phyloP scores from a whole-genome alignment of 2,329 filamentous ascomycete species.

The Metarhizium robertsii region DNA sequence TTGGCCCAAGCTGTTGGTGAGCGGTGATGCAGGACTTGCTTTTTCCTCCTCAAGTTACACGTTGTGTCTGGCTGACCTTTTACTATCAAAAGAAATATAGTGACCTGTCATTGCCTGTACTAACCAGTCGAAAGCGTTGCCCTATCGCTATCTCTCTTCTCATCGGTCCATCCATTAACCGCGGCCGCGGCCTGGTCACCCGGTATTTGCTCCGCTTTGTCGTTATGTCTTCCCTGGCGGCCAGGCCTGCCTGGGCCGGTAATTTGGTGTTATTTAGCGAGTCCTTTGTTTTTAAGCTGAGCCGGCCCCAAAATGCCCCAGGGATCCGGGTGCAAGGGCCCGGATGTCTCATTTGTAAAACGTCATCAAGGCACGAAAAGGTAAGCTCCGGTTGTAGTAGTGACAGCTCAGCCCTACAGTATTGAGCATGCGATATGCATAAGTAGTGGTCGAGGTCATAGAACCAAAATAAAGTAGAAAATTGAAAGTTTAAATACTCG shows the following conservation, averaged over 20 bases:
- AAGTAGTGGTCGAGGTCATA: too few relatives aligned
- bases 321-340: not conserved
- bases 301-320: not conserved
- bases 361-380: not conserved
- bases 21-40: not conserved
- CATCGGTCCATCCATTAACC: not conserved
- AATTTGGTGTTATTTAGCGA: not conserved
- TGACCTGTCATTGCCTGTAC: not conserved
- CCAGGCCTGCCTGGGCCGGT: not conserved
- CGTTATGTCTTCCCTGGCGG: not conserved
- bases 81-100: not conserved
- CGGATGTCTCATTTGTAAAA: not conserved
- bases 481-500: too few relatives aligned
- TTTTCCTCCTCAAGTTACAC: not conserved
- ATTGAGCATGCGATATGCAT: not conserved
- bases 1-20: not conserved
- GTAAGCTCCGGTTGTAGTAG: not conserved
- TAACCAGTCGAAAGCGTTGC: not conserved
- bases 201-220: not conserved
- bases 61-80: not conserved
- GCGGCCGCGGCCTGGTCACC: not conserved
- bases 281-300: not conserved
- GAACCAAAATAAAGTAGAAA: too few relatives aligned
- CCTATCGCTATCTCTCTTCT: not conserved
- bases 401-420: not conserved